Base-by-base conservation (phyloP, 768 basidiomycete genomes). In the Gloeophyllum trabeum region DNA sequence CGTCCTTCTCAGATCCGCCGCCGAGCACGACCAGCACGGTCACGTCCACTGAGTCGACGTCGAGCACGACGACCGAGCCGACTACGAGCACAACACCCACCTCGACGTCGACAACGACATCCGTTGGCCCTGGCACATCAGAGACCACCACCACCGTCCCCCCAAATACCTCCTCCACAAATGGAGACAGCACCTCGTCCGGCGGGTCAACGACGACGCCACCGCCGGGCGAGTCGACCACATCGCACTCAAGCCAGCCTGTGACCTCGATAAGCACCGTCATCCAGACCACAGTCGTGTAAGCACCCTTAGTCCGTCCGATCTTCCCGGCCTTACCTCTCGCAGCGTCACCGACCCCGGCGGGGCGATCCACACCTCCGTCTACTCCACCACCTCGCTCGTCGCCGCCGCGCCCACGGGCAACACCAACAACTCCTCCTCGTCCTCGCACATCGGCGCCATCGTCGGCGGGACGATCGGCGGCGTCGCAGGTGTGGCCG, bases 401-500 rank as follows among this genome's bases (percentile, higher is more conserved):
- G 40, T 49, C 4, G 24, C 48, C n/a, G 45, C 52, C 3, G 18
- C 32, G 6, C n/a, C 19, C 6, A 43, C 52, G 34, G 41, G 32
- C 35, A 20, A 41, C 35, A 35, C 18, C 41, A 21, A 37, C 36
- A 37, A 21, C 13, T 21, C 20, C 36, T 10, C 10, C 10, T 10
- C 7, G 20, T 19, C 48, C 4, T 25, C 24, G 46, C 44, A 35
- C 41, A 36, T n/a, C 47, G 51, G 36, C 20, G 59, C 71, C 3
- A 74, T 76, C 43, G 65, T 73, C 3, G 74, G 74, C 6, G 69
- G 69, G 14, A 65, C 67, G 2, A 68, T 75, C n/a, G 73, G 72
- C 43, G 74, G 72, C 7, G 36, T 37, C 10, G 36, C 20, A 10
- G 10, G 10, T 1, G 43, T 65, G 3, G 59, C 48, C 1, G 46